Evolutionary conservation across 78 protist species (phyloP).

Genomic region (Parvularia atlantis): DNA sequence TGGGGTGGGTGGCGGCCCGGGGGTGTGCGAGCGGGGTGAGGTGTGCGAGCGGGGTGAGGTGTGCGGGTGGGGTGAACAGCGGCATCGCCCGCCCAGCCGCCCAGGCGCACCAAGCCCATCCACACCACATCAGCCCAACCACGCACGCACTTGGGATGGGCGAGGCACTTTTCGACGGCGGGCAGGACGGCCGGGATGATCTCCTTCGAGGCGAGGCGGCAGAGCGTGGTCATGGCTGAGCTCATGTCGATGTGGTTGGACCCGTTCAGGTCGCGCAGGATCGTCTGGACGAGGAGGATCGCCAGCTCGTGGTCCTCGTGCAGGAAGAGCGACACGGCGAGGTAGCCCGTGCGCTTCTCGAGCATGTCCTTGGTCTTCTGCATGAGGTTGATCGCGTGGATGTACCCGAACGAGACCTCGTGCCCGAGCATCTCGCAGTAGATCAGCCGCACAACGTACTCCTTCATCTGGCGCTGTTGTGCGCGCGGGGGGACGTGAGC

Average conservation of each 20-base stretch:
- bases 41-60: no score
- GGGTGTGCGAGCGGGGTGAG: no score
- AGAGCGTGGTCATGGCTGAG: conserved; percentile 54
- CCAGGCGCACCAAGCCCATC: neutral
- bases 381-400: conserved; percentile 68
- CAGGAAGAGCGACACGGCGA: conserved; percentile 39
- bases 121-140: neutral
- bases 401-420: conserved; percentile 46
- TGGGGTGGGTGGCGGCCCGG: neutral
- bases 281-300: conserved; percentile 47
- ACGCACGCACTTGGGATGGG: no score
- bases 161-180: neutral
- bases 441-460: conserved; percentile 47
- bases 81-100: no score
- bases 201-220: conserved; percentile 44
- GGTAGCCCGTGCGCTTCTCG: conserved; percentile 55
- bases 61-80: no score
- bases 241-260: conserved; percentile 33
- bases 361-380: conserved; percentile 16
- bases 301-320: conserved; percentile 49
- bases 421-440: conserved; percentile 79
- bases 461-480: no score
- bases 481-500: no score
- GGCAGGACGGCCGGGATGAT: conserved; percentile 30
- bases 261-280: conserved; percentile 49